Conservation (phyloP, 176 grass and related monocot genomes). For the Carex kokanica region DNA sequence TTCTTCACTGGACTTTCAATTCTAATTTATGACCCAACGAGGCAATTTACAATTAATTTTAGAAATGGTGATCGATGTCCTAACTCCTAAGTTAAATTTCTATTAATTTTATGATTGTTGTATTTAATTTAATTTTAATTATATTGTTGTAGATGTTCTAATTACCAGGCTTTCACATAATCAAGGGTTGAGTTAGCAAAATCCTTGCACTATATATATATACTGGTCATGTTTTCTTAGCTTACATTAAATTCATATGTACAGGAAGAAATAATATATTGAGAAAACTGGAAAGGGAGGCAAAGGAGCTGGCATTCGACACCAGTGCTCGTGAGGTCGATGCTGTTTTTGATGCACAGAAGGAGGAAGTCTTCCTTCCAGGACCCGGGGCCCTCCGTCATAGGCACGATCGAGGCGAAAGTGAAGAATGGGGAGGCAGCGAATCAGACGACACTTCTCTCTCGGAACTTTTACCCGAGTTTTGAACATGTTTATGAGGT, state of each 20-base stretch:
- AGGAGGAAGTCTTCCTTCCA: slow-evolving; percentile 42
- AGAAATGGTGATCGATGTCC: too few species aligned
- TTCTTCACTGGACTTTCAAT: too few species aligned
- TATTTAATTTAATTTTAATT: too few species aligned
- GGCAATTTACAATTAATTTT: too few species aligned
- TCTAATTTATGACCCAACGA: too few species aligned
- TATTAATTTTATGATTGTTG: too few species aligned
- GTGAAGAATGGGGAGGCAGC: neutral
- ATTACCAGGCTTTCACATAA: neutral
- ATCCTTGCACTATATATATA: neutral
- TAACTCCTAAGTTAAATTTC: too few species aligned
- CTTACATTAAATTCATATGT: neutral
- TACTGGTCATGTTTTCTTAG: neutral
- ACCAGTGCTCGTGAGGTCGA: slow-evolving; percentile 36
- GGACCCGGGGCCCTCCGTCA: neutral
- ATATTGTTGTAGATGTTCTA: too few species aligned
- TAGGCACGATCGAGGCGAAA: neutral
- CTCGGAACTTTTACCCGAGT: neutral
- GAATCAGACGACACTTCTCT: neutral
- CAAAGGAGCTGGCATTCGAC: slow-evolving; percentile 37
- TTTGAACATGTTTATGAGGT: neutral
- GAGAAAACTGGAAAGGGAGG: slow-evolving; percentile 40
- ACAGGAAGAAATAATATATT: slow-evolving; percentile 47
- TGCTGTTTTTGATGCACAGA: slow-evolving; percentile 40
- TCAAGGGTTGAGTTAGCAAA: neutral